Conservation (phyloP, 768 basidiomycete species). For the Kwoniella sp. region DNA sequence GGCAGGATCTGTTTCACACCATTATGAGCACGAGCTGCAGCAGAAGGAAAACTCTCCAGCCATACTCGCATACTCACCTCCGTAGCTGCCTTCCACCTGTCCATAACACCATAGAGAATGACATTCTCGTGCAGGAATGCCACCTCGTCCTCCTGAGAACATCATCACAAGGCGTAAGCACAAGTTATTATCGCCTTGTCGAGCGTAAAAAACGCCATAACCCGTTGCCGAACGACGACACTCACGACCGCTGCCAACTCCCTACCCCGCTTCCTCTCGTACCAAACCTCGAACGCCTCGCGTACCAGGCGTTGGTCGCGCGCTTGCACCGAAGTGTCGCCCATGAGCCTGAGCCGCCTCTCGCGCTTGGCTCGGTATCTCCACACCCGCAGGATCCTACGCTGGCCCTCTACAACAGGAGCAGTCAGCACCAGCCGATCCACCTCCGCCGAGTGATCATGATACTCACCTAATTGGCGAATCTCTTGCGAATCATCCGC, state of each 20-base stretch:
- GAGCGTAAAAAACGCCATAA: too few relatives aligned
- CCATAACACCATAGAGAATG: conserved; percentile 36
- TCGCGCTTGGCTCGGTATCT: not conserved
- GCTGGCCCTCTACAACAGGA: conserved; percentile 1
- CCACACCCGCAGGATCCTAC: conserved; percentile 11
- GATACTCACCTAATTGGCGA: conserved; percentile 4
- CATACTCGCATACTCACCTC: conserved; percentile 3
- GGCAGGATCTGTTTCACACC: conserved; percentile 9
- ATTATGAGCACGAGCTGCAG: not conserved
- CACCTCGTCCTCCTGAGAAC: conserved; percentile 39
- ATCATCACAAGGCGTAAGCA: too few relatives aligned
- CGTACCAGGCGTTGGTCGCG: conserved; percentile 3
- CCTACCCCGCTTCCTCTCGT: conserved; percentile 14
- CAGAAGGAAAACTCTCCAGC: not conserved
- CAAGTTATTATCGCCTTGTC: too few relatives aligned
- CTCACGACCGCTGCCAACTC: conserved; percentile 24
- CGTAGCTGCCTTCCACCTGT: conserved; percentile 33
- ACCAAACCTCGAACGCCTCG: conserved; percentile 14
- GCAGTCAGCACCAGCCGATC: not conserved
- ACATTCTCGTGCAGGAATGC: conserved; percentile 33
- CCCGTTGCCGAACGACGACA: not conserved
- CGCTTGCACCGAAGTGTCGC: not conserved
- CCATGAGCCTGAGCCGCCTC: conserved; percentile 2
- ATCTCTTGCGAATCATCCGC: conserved; percentile 15
- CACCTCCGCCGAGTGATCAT: not conserved